These are phyloP conservation scores for Mycena latifolia DNA, from an alignment of 768 basidiomycete genomes.

Conservation along the genomic window DNA sequence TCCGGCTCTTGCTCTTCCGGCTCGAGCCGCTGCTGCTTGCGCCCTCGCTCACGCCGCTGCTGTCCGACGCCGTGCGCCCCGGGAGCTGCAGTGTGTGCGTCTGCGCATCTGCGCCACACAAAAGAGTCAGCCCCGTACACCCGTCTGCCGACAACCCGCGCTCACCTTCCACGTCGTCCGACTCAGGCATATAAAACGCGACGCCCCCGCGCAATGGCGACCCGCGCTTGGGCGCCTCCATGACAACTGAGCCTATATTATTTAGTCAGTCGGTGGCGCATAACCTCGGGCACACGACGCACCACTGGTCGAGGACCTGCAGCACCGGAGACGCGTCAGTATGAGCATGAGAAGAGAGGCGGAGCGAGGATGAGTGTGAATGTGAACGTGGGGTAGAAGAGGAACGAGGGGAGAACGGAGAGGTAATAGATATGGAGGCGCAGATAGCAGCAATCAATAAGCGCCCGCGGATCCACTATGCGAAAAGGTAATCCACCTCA, in stretches of 20 bases:
- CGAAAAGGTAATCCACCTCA: constrained; percentile 11
- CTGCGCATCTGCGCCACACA: constrained; percentile 7
- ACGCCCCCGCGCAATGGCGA: constrained; percentile 32
- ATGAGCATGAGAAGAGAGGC: constrained; percentile 13
- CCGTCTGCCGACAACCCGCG: neutral
- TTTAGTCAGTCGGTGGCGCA: neutral
- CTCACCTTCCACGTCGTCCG: constrained; percentile 6
- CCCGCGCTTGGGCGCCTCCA: neutral
- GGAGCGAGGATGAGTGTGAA: neutral
- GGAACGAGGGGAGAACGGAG: neutral
- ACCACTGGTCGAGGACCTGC: constrained; percentile 32
- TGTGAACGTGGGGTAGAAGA: neutral
- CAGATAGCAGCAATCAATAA: constrained; percentile 10
- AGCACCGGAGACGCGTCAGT: constrained; percentile 17
- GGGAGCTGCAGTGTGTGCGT: constrained; percentile 21
- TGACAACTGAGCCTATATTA: constrained; percentile 3
- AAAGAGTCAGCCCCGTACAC: neutral
- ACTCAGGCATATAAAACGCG: constrained; percentile 15
- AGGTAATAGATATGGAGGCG: neutral
- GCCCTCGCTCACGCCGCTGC: constrained; percentile 18
- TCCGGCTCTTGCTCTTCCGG: constrained; percentile 15
- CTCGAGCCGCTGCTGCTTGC: constrained; percentile 27
- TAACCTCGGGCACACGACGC: neutral
- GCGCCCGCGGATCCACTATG: constrained; percentile 11
- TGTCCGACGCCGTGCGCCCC: constrained; percentile 28